These are phyloP conservation scores for Plasmodium gonderi DNA, from an alignment of 169 alveolate species.

Conservation along the genomic window DNA sequence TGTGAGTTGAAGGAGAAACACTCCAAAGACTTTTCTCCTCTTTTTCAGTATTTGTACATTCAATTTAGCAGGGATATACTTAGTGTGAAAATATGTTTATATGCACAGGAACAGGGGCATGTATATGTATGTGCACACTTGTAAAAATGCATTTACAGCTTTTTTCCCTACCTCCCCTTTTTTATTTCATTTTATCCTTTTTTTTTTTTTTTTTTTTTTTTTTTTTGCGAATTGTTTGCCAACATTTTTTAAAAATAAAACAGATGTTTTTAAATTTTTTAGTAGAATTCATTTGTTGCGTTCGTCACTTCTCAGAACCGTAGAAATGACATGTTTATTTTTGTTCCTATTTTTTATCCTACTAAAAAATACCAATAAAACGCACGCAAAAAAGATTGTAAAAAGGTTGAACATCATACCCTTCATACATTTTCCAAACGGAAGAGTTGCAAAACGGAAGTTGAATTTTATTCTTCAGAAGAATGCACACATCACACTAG, in stretches of 20 bases:
- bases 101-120: not conserved
- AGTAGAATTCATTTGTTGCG: not conserved
- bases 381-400: constrained; percentile 26
- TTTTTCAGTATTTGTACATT: not conserved
- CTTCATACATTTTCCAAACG: constrained; percentile 15
- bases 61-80: not conserved
- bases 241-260: constrained; percentile 3
- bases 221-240: not conserved
- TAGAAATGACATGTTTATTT: constrained; percentile 59
- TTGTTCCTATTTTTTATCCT: constrained; percentile 34
- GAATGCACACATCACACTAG: too few species aligned
- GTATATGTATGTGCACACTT: not conserved
- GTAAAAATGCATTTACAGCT: not conserved
- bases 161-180: not conserved
- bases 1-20: not conserved
- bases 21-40: not conserved
- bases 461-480: not conserved
- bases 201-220: not conserved
- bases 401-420: constrained; percentile 11
- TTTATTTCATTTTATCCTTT: too few species aligned
- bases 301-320: not conserved
- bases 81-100: not conserved
- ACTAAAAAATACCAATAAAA: constrained; percentile 36
- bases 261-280: not conserved
- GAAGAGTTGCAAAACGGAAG: not conserved